Percentiles rank a stretch among this genome's conserved stretches.
Evolutionary conservation across 768 basidiomycete species (phyloP).

Genomic region (Termitomyces bulborhizus): DNA sequence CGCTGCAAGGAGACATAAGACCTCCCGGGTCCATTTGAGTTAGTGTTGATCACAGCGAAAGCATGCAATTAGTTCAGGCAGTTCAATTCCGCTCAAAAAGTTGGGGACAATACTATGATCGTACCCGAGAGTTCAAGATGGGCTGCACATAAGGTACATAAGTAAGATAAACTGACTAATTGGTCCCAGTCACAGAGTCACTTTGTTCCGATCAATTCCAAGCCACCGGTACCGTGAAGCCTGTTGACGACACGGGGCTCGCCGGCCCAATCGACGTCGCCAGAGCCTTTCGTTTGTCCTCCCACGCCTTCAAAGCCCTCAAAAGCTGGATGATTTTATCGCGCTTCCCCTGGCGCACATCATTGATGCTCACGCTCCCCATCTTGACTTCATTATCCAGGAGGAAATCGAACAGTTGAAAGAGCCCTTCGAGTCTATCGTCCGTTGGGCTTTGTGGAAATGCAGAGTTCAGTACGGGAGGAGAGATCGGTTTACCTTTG

Average conservation of each 20-base stretch:
- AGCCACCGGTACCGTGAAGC: constrained; percentile 26
- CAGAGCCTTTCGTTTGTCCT: constrained; percentile 63
- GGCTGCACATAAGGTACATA: too few relatives aligned
- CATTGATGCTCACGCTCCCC: constrained; percentile 90
- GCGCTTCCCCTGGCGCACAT: constrained; percentile 75
- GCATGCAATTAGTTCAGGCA: too few relatives aligned
- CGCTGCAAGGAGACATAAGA: too few relatives aligned
- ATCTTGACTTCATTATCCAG: constrained; percentile 90
- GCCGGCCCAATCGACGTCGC: constrained; percentile 43
- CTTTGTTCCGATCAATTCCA: not conserved
- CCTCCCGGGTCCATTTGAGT: too few relatives aligned
- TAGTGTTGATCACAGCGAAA: too few relatives aligned
- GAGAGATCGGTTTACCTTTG: constrained; percentile 57
- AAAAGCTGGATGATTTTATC: constrained; percentile 80
- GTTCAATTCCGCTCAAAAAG: too few relatives aligned
- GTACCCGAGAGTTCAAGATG: too few relatives aligned
- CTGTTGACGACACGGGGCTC: constrained; percentile 27
- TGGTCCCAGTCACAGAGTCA: too few relatives aligned
- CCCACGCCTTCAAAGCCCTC: constrained; percentile 71
- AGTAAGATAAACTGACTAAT: too few relatives aligned
- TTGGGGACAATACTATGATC: too few relatives aligned
- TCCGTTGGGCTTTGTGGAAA: constrained; percentile 66
- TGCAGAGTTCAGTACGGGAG: constrained; percentile 71
- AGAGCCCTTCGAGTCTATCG: constrained; percentile 82
- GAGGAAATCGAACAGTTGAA: constrained; percentile 86